phyloP scores from a whole-genome alignment of 2,329 filamentous ascomycete species.

The Camillea tinctor region DNA sequence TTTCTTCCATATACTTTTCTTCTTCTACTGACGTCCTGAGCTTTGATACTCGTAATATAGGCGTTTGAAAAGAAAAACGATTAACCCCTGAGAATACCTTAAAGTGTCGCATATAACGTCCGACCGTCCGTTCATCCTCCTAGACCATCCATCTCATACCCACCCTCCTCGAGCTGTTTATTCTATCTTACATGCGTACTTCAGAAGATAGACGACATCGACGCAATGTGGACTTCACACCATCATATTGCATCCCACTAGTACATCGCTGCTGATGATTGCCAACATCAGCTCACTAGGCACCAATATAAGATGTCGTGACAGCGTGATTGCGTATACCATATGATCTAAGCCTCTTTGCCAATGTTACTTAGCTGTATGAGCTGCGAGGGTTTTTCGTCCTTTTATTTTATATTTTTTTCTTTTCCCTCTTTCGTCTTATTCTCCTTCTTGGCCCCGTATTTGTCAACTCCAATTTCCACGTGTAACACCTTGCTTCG shows the following conservation, averaged over 20 bases:
- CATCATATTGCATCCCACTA: background rate
- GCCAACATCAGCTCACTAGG: background rate
- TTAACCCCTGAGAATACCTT: background rate
- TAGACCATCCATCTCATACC: background rate
- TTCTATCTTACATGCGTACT: no score
- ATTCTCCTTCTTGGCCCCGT: background rate
- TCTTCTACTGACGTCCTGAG: background rate
- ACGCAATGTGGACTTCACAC: background rate
- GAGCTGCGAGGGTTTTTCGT: background rate
- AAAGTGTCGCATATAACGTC: background rate
- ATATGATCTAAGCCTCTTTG: background rate
- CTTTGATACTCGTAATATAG: background rate
- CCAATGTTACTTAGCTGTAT: background rate
- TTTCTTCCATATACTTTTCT: no score
- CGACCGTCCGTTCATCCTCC: background rate
- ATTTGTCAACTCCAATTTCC: background rate
- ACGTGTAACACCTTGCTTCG: background rate
- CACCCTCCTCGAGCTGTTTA: no score
- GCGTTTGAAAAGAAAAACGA: background rate
- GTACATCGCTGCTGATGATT: background rate
- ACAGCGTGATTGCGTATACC: background rate
- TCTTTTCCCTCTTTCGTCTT: no score
- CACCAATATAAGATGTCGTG: background rate
- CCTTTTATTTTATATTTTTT: background rate
- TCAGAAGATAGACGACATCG: no score